A percentile compares a stretch with the other conserved stretches of the same genome.
These are phyloP conservation scores for Lactarius tabidus DNA, from an alignment of 768 basidiomycete species.

Conservation along the genomic window DNA sequence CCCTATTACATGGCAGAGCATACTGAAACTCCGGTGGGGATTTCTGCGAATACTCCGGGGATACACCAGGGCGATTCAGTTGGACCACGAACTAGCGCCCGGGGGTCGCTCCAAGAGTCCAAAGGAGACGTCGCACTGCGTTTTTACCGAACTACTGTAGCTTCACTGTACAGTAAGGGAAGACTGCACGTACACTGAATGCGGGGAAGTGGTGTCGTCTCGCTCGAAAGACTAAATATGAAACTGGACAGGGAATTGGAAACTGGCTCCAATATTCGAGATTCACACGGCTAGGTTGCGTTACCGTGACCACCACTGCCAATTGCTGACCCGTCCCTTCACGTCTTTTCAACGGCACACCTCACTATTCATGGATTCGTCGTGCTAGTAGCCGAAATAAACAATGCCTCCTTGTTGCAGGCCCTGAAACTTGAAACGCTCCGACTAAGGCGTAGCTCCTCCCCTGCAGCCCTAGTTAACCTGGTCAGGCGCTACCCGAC, in stretches of 20 bases:
- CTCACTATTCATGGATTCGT: neutral
- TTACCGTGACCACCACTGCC: neutral
- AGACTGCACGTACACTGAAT: too few species aligned
- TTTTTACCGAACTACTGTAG: neutral
- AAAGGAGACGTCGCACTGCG: neutral
- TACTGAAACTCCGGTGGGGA: too few species aligned
- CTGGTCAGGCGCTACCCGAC: neutral
- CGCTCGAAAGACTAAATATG: neutral
- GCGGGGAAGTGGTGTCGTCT: neutral
- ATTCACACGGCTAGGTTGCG: conserved; percentile 11
- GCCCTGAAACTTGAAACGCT: neutral
- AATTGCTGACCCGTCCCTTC: neutral
- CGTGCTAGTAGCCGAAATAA: neutral
- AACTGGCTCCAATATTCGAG: neutral
- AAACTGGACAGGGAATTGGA: neutral
- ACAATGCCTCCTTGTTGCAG: neutral
- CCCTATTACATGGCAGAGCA: neutral
- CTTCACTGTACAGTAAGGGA: too few species aligned
- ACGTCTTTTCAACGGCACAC: neutral
- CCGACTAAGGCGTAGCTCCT: neutral
- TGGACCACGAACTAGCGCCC: neutral
- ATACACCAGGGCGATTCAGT: neutral
- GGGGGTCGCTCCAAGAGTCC: neutral
- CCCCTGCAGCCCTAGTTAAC: neutral
- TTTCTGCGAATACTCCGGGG: neutral